phyloP scores from a whole-genome alignment of 805 yeast species.

The Candida suzukii region DNA sequence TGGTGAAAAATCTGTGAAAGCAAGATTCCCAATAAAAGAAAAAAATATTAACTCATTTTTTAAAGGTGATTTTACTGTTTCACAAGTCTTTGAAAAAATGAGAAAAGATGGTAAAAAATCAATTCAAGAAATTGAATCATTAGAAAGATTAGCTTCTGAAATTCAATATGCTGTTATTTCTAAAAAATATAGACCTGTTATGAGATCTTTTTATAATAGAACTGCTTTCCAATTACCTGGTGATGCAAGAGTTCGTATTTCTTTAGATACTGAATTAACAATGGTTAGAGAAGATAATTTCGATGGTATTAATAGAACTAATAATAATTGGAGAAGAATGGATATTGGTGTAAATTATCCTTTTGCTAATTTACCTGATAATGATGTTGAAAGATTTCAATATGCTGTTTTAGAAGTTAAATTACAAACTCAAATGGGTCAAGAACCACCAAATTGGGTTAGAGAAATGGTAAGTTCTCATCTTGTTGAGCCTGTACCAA shows the following conservation, averaged over 20 bases:
- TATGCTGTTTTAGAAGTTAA: slow-evolving; percentile 97
- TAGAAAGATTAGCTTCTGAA: slow-evolving; percentile 89
- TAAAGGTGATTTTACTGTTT: slow-evolving; percentile 77
- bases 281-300: slow-evolving; percentile 97
- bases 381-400: slow-evolving; percentile 89
- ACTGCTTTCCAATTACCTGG: slow-evolving; percentile 99
- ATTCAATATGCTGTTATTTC: slow-evolving; percentile 85
- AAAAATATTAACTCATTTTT: slow-evolving; percentile 81
- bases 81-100: slow-evolving; percentile 86
- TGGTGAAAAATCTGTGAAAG: slow-evolving; percentile 98
- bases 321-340: slow-evolving; percentile 95
- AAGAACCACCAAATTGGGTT: slow-evolving; percentile 98
- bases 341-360: slow-evolving; percentile 99
- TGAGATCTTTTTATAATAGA: slow-evolving; percentile 93
- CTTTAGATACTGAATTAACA: slow-evolving; percentile 93
- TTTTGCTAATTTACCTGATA: slow-evolving; percentile 73
- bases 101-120: slow-evolving; percentile 90
- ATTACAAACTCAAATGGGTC: slow-evolving; percentile 95
- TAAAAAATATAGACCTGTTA: slow-evolving; percentile 84
- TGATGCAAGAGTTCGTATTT: slow-evolving; percentile 97
- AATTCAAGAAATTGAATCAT: slow-evolving; percentile 77
- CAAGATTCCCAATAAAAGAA: slow-evolving; percentile 89
- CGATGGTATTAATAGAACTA: slow-evolving; percentile 85
- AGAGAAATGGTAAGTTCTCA: slow-evolving; percentile 86
- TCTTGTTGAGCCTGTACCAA: slow-evolving; percentile 96